Base-by-base conservation (phyloP, 2,329 filamentous ascomycete genomes). In the Fusarium tjaetaba region DNA sequence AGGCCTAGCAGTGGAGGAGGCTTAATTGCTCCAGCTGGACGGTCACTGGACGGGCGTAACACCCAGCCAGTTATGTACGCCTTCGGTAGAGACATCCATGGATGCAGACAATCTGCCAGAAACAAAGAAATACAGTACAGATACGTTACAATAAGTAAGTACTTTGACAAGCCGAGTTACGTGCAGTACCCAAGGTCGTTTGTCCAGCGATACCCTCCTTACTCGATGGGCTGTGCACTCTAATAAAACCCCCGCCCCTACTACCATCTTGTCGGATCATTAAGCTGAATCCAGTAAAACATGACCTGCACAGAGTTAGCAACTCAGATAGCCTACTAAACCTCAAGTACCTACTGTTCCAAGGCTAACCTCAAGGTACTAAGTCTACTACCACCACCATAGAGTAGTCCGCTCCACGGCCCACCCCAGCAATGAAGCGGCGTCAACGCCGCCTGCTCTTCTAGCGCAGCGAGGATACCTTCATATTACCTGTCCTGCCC, bases 381-480 rank as follows among this genome's bases (percentile, higher is more conserved):
- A 51, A 51, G 61, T 66, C 62, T 67, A 41, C 41, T 42, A 51
- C 56, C 45, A 68, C 65, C 62, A 68, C 45, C 62, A 52, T 38
- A 52, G 11, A 36, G 34, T 38, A 70, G 60, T 67, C 43, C 42
- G 65, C 63, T 76, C 77, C 75, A 77, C 72, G 65, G 60, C 75
- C 77, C 76, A 78, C 76, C 67, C 66, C 58, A 74, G 70, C 69
- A 74, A 64, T 68, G 69, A 65, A 68, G 68, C 77, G 76, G 77
- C 77, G 76, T 78, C 70, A 71, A 76, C 77, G 72, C 76, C 75
- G 72, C 76, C 75, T 73, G 68, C 53, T 76, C 69, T 58, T 68
- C 72, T 75, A 79, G 75, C 76, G 75, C 77, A 77, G 74, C 68
- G 75, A 72, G 73, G 75, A 78, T 79, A 68, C 74, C 77, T 74